Base-by-base conservation (phyloP, 257 asterid genomes). In the Eucommia ulmoides region DNA sequence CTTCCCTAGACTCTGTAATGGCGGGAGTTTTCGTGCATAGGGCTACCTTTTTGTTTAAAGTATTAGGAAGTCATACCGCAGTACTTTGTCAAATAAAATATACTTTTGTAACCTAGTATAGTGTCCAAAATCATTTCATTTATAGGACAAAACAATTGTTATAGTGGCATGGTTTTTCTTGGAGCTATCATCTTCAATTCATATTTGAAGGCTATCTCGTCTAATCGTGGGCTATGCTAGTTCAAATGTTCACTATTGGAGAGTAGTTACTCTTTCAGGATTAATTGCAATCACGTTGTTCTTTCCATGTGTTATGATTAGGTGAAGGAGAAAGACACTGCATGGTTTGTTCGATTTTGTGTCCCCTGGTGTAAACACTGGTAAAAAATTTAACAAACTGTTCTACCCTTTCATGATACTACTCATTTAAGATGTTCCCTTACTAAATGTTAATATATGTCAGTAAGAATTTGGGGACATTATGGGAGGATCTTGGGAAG, bases 351-450 rank as follows among this genome's bases (percentile, higher is more conserved):
- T 20, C 73, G 80, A 76, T 91, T 91, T 64, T 91, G 99, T 67
- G 97, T 83, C 59, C 97, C 99, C 15, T 91, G 99, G 99, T 91
- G 99, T 71, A 91, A 86, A 79, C 99, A 91, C 71, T 91, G 95
- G 96, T 91, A 86, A 72, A 22, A 64, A 50, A 52, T 45, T 51
- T 23, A 7, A 20, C 17, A 19, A 6, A 1, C 19, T 1, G 8
- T 1, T 42, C 10, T 2, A 6, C 6, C 9, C 6, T 10, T 5
- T 38, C 15, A 7, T 38, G n/a, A 9, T 7, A 38, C 12, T 42
- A 16, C 8, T 6, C 8, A 4, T 42, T 10, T 42, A 16, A 16
- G 2, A 6, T 15, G 48, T 16, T 42, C 4, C 4, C 3, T 4
- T 16, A 16, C 2, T 16, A 16, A 6, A 42, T 42, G n/a, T 1